phyloP scores from a whole-genome alignment of 2,329 filamentous ascomycete genomes.

The Dactylellina cionopaga region DNA sequence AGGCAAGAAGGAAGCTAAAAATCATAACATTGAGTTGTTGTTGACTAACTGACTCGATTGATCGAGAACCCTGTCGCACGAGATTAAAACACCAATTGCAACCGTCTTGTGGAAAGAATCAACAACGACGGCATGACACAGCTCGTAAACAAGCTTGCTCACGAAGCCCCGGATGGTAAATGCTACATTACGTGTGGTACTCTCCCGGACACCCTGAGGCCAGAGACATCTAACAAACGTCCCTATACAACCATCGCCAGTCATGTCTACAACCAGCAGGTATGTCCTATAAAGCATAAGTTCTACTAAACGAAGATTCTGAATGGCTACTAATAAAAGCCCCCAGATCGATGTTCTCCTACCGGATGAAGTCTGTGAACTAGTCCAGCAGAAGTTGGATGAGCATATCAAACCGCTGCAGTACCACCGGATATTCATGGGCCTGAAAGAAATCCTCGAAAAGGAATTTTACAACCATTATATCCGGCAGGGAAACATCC shows the following conservation, averaged over 20 bases:
- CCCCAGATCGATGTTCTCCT: conserved; percentile 37
- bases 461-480: conserved; percentile 83
- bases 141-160: conserved; percentile 37
- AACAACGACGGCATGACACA: conserved; percentile 36
- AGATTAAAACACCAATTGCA: not conserved
- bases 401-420: conserved; percentile 44
- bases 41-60: too few species aligned
- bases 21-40: too few species aligned
- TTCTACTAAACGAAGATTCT: not conserved
- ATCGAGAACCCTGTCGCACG: too few species aligned
- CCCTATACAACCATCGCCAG: conserved; percentile 31
- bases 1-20: too few species aligned
- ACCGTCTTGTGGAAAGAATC: too few species aligned
- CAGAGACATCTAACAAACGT: conserved; percentile 6
- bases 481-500: conserved; percentile 80
- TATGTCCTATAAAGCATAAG: conserved; percentile 11
- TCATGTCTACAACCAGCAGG: conserved; percentile 50
- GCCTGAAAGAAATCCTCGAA: conserved; percentile 75
- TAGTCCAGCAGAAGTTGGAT: conserved; percentile 25
- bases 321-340: conserved; percentile 7
- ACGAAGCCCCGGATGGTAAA: conserved; percentile 27
- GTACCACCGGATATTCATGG: conserved; percentile 78
- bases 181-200: conserved; percentile 40
- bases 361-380: conserved; percentile 38
- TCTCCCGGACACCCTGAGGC: not conserved